Evolutionary conservation across 2,329 filamentous ascomycete genomes (phyloP).

Genomic region (Verticillium klebahnii): DNA sequence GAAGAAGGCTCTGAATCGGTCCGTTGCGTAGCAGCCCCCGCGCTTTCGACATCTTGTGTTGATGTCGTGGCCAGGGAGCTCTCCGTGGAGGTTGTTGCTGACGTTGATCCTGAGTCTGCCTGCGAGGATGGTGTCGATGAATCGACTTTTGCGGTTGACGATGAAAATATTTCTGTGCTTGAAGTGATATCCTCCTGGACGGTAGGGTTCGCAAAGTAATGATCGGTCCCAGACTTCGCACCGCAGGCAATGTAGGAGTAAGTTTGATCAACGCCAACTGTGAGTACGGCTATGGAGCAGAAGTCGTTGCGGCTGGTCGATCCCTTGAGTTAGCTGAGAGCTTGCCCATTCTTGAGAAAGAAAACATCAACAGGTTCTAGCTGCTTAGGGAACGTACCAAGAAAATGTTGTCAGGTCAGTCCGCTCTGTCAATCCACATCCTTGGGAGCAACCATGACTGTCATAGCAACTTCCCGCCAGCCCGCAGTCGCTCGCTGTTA

Average conservation of each 20-base stretch:
- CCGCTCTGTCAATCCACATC: slow-evolving; percentile 23
- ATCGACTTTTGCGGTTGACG: background rate
- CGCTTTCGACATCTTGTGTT: background rate
- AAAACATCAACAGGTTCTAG: too few relatives aligned
- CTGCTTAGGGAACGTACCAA: slow-evolving; percentile 21
- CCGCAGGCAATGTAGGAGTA: slow-evolving; percentile 32
- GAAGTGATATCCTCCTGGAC: background rate
- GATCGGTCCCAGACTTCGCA: slow-evolving; percentile 15
- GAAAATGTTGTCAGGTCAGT: slow-evolving; percentile 25
- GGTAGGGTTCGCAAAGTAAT: background rate
- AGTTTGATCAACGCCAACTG: slow-evolving; percentile 22
- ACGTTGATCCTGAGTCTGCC: background rate
- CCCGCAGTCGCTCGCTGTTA: slow-evolving; percentile 30
- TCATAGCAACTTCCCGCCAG: slow-evolving; percentile 31
- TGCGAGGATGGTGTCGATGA: background rate
- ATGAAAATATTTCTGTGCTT: background rate
- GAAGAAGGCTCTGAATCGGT: background rate
- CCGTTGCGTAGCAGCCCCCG: background rate
- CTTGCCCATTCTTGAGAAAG: too few relatives aligned
- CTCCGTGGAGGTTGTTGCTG: background rate
- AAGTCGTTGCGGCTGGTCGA: slow-evolving; percentile 12
- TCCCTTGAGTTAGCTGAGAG: background rate
- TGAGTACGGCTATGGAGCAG: slow-evolving; percentile 29
- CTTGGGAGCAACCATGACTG: slow-evolving; percentile 20
- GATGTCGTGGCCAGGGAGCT: background rate